Conservation (phyloP, 2,329 filamentous ascomycete genomes). For the Cercospora sp. region DNA sequence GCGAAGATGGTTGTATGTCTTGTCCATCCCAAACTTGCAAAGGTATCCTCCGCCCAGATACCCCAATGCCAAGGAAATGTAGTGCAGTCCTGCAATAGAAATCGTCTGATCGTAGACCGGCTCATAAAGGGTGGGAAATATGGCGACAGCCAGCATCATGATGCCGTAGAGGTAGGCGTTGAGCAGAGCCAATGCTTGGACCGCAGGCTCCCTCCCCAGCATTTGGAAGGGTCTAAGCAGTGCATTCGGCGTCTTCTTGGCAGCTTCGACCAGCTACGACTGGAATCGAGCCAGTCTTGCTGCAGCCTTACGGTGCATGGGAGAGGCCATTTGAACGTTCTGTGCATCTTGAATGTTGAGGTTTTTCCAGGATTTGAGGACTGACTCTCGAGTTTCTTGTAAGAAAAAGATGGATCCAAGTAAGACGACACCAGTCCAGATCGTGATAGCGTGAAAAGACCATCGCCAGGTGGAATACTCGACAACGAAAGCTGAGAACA, state of each 20-base stretch:
- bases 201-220: background rate
- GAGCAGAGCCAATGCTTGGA: background rate
- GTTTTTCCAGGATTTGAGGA: background rate
- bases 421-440: background rate
- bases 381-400: background rate
- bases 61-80: conserved; percentile 45
- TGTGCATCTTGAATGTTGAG: background rate
- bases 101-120: background rate
- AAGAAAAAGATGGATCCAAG: background rate
- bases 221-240: background rate
- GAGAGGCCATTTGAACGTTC: background rate
- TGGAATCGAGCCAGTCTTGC: conserved; percentile 33
- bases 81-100: conserved; percentile 42
- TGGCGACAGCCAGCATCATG: background rate
- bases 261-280: conserved; percentile 43
- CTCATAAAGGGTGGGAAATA: background rate
- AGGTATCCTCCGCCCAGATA: conserved; percentile 35
- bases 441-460: background rate
- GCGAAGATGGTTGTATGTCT: conserved; percentile 19
- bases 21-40: conserved; percentile 5
- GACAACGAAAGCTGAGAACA: background rate
- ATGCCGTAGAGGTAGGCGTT: background rate
- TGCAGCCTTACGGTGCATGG: background rate
- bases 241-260: conserved; percentile 21
- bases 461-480: background rate